A percentile compares a stretch with the other conserved stretches of the same genome.
Conservation (phyloP, 768 basidiomycete genomes). For the Cystofilobasidium ferigula region DNA sequence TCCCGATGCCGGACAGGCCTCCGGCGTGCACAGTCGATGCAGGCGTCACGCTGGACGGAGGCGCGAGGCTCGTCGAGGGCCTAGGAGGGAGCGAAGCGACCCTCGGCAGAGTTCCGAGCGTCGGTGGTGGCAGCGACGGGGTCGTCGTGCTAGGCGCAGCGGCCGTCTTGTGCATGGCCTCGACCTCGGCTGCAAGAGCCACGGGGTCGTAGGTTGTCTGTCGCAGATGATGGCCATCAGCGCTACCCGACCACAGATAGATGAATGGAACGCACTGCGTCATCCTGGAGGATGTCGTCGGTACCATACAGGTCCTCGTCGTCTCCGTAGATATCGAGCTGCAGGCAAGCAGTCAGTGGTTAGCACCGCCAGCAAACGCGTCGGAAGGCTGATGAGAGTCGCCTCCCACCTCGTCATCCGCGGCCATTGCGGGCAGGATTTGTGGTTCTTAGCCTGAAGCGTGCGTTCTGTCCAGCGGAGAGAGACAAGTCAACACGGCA, state of each 20-base stretch:
- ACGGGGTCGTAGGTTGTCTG: not conserved
- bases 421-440: not conserved
- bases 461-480: too few species aligned
- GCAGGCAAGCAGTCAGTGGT: not conserved
- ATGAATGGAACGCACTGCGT: not conserved
- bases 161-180: not conserved
- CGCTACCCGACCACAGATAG: too few species aligned
- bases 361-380: not conserved
- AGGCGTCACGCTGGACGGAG: not conserved
- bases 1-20: not conserved
- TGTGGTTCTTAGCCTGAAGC: too few species aligned
- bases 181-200: not conserved
- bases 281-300: not conserved
- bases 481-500: too few species aligned
- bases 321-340: slow-evolving; percentile 15
- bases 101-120: not conserved
- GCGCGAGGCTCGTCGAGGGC: not conserved
- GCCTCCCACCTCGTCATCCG: not conserved
- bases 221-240: too few species aligned
- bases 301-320: not conserved
- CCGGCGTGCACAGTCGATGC: not conserved
- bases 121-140: not conserved
- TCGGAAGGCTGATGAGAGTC: not conserved
- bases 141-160: not conserved
- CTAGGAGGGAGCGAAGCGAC: not conserved